Conservation (phyloP, 176 grass and related monocot genomes). For the Melocanna baccifera region DNA sequence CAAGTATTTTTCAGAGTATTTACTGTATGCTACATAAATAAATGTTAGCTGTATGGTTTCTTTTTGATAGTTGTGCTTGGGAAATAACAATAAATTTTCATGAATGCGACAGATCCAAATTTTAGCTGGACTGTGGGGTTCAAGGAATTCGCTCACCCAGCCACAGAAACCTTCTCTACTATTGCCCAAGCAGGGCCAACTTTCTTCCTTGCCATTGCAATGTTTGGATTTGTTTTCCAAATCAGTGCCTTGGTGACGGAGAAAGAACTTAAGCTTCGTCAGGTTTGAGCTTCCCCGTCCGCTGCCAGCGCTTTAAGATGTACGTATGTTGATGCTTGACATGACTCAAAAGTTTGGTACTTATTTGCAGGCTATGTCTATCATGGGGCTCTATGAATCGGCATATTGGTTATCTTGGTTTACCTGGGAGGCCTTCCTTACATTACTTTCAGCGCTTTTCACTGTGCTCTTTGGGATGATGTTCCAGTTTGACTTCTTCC, state of each 20-base stretch:
- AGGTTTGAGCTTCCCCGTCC: slow-evolving; percentile 39
- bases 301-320: not conserved
- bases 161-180: slow-evolving; percentile 86
- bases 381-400: slow-evolving; percentile 94
- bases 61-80: not conserved
- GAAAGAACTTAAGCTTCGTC: slow-evolving; percentile 94
- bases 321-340: slow-evolving; percentile 9
- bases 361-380: slow-evolving; percentile 78
- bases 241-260: slow-evolving; percentile 87
- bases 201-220: slow-evolving; percentile 95
- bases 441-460: slow-evolving; percentile 73
- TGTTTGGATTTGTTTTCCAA: slow-evolving; percentile 99
- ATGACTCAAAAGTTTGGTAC: slow-evolving; percentile 19
- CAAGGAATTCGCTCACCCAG: slow-evolving; percentile 94
- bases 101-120: slow-evolving; percentile 61
- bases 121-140: slow-evolving; percentile 87
- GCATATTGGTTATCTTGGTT: slow-evolving; percentile 98
- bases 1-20: not conserved
- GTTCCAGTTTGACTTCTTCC: slow-evolving; percentile 96
- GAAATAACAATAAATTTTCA: slow-evolving; percentile 7
- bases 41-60: slow-evolving; percentile 12
- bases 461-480: slow-evolving; percentile 97
- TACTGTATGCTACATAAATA: not conserved
- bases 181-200: slow-evolving; percentile 79
- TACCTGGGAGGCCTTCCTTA: slow-evolving; percentile 89